Base-by-base conservation (phyloP, 1,284 basidiomycete genomes). In the Moesziomyces antarcticus region DNA sequence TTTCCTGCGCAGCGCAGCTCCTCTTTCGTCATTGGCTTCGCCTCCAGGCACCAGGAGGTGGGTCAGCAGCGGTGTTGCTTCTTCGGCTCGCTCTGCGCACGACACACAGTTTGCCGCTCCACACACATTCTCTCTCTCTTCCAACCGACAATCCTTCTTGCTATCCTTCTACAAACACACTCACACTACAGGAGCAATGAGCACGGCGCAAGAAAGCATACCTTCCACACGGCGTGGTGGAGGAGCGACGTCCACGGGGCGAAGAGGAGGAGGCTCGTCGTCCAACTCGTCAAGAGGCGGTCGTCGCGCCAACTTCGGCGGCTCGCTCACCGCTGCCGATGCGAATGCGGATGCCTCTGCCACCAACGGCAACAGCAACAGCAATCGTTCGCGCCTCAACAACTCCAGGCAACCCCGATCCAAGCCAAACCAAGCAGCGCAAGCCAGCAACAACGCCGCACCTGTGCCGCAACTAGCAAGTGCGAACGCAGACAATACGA, bases 271-370 rank as follows among this genome's bases (percentile, higher is more conserved):
- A 7, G 58, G 58, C 21, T 27, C 22, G 18, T 53, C 59, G 18
- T 53, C 59, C 20, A 30, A 8, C 8, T 35, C 56, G 10, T 65
- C 59, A 6, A 30, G 56, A 42, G 67, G 63, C 22, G 71, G 65
- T 41, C 53, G 73, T 44, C 58, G 73, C 6, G 71, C 66, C 60
- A 75, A 73, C 49, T 78, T 78, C 59, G 76, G 76, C 18, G 73
- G 71, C 40, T 65, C 66, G 13, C 63, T 78, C 13, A 76, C 68
- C 45, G 47, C 18, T 11, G 33, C 47, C 11, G 43, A 45, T 27
- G 25, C 30, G 6, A 37, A 14, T 37, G 42, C 42, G 6, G 18
- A 10, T 16, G 41, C 41, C 9, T 7, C 44, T 4, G 33, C 45
- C 47, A 37, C 55, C 18, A 21, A 3, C 18, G 41, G 44, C 5